Conservation (phyloP, 495 filamentous ascomycete genomes). For the Endocarpon pusillum region DNA sequence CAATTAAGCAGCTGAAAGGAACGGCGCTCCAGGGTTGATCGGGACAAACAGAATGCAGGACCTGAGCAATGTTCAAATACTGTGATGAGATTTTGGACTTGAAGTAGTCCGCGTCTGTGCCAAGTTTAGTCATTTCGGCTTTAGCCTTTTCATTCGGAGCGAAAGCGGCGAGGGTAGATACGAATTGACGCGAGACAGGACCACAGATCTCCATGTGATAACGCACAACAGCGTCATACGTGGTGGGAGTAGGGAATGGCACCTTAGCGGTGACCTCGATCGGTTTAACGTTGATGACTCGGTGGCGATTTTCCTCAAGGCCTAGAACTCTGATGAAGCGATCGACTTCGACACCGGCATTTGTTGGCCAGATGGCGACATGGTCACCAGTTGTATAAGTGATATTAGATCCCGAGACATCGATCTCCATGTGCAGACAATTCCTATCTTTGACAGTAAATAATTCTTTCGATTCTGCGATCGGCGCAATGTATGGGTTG, state of each 20-base stretch:
- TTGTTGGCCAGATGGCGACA: slow-evolving; percentile 94
- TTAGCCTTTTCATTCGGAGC: slow-evolving; percentile 72
- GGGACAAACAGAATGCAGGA: slow-evolving; percentile 54
- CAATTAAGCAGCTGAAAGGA: slow-evolving; percentile 89
- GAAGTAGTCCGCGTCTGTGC: slow-evolving; percentile 92
- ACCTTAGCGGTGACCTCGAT: slow-evolving; percentile 94
- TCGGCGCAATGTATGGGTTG: slow-evolving; percentile 94
- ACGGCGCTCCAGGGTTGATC: slow-evolving; percentile 61
- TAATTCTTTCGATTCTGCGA: slow-evolving; percentile 73
- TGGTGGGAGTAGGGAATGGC: slow-evolving; percentile 93
- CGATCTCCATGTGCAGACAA: slow-evolving; percentile 94
- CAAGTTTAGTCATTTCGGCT: slow-evolving; percentile 72
- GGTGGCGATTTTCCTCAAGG: slow-evolving; percentile 57
- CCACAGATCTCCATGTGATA: slow-evolving; percentile 97
- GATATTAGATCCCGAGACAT: slow-evolving; percentile 70
- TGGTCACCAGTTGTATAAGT: slow-evolving; percentile 94
- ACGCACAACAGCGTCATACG: slow-evolving; percentile 80
- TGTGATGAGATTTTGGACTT: slow-evolving; percentile 67
- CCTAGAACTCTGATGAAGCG: slow-evolving; percentile 70
- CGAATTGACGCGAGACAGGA: slow-evolving; percentile 89
- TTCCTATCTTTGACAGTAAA: slow-evolving; percentile 88
- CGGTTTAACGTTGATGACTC: slow-evolving; percentile 77
- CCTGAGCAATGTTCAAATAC: slow-evolving; percentile 80
- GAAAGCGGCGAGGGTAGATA: slow-evolving; percentile 74
- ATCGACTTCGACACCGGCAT: slow-evolving; percentile 82